Evolutionary conservation across 1,284 basidiomycete genomes (phyloP), one percentile per base, ranked within the genome.

Genomic region (Fomitopsis palustris): DNA sequence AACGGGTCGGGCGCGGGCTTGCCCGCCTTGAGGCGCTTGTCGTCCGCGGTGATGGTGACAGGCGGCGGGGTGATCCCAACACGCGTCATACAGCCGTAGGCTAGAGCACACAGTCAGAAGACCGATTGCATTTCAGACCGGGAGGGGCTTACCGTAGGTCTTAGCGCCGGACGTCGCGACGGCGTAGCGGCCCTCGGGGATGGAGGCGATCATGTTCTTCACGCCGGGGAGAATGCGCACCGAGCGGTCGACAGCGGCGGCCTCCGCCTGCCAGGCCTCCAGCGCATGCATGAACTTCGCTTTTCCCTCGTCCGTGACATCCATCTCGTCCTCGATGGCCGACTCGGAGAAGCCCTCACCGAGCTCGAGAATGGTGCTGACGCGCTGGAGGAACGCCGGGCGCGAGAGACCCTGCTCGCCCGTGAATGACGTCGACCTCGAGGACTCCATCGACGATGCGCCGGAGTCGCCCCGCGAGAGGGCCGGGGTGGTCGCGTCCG

Each of bases 41-140:
- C 90, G 70, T 92, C 89, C 35, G 88, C 89, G 19, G 90, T 92
- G 72, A 92, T 88, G 29, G 88, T 91, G 38, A 92, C 83, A 41
- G 78, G 74, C 5, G 90, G 89, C 12, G 88, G 87, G 1, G 78
- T 78, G 71, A 92, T 92, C 17, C 88, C 88, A 49, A 88, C 88
- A 60, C 85, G 84, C 6, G 78, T 80, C 80, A 90, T 86, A 67
- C 87, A 89, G 21, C 87, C 88, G 65, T 87, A 78, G 21, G 86
- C 86, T 85, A n/a, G 55, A 56, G 41, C 61, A 49, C 59, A 47
- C 52, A 58, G 53, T 64, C 47, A 60, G 57, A 55, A 31, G 31
- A 51, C 16, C 19, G 41, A 45, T 55, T 16, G 21, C 51, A 9
- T 5, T 39, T 57, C 62, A 56, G 60, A 49, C 1, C 27, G 29